Percentiles rank a stretch among this genome's conserved stretches.
phyloP scores from a whole-genome alignment of 202 grass and related monocot genomes.

The Panicum virgatum region DNA sequence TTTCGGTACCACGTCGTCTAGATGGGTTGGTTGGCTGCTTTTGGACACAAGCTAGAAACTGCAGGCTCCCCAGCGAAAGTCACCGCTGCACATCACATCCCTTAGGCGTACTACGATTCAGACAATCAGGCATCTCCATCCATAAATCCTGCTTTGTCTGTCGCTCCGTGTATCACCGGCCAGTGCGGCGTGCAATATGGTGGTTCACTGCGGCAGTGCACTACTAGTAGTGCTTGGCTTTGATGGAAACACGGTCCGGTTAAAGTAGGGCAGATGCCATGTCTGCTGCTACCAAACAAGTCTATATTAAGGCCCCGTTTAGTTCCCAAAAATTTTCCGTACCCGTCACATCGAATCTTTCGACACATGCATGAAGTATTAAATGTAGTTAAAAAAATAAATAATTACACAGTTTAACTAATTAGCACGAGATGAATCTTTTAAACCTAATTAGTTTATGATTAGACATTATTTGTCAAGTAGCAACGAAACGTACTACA shows the following conservation, averaged over 20 bases:
- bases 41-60: not conserved
- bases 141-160: not conserved
- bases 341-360: too few relatives aligned
- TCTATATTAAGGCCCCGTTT: too few relatives aligned
- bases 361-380: too few relatives aligned
- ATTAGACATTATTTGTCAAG: too few relatives aligned
- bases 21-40: not conserved
- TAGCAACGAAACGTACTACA: too few relatives aligned
- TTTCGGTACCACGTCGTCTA: not conserved
- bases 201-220: not conserved
- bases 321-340: too few relatives aligned
- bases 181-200: not conserved
- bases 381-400: too few relatives aligned
- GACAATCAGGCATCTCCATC: not conserved
- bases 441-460: too few relatives aligned
- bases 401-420: too few relatives aligned
- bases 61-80: slow-evolving; percentile 7
- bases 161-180: not conserved
- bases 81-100: not conserved
- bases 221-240: not conserved
- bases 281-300: too few relatives aligned
- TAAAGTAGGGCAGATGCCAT: not conserved
- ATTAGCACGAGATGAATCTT: too few relatives aligned
- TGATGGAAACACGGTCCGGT: not conserved
- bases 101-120: not conserved